Base-by-base conservation (phyloP, 768 basidiomycete genomes). In the Aureoboletus auriporus region DNA sequence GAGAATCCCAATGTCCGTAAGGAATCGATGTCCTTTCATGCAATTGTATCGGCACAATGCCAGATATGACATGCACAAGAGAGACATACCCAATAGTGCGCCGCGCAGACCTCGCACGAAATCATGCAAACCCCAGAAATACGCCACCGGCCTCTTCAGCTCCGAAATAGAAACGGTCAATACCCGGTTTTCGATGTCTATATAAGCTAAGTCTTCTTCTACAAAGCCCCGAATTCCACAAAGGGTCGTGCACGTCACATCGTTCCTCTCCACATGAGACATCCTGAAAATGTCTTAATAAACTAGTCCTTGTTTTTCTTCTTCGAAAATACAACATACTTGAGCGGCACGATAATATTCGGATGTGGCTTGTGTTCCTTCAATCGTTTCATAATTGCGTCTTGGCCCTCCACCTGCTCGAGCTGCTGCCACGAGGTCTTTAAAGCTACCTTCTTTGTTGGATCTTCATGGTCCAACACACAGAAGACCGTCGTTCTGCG, bases 1-100 rank as follows among this genome's bases (percentile, higher is more conserved):
- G 4, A 69, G 44, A 38, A 72, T 58, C 1, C 59, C 62, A 8
- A 52, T 49, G 0, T n/a, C 27, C 3, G 47, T 52, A 1, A 62
- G 53, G 41, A 40, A 58, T 31, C 53, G 26, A 11, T 59, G 61
- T 0, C 60, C 44, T 44, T 27, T 4, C 26, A 44, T 23, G 26
- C 13, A 2, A 16, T 27, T 6, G n/a, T 7, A 28, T 44, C 29
- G 36, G 20, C n/a, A 36, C 23, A 2, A n/a, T 3, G n/a, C 20
- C 3, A 5, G 8, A n/a, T 33, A 13, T 14, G 20, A 34, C 20
- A 8, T 43, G 35, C 8, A n/a, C n/a, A 6, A 37, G 11, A 37
- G 4, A 6, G 14, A 16, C 26, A 9, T 37, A 44, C 44, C 44
- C 16, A 37, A 11, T 6, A 44, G 35, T 5, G 35, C 35, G 6